Percentiles rank a stretch among this genome's conserved stretches.
Conservation (phyloP, 225 moss, liverwort and hornwort species). For the Polytrichum commune region DNA sequence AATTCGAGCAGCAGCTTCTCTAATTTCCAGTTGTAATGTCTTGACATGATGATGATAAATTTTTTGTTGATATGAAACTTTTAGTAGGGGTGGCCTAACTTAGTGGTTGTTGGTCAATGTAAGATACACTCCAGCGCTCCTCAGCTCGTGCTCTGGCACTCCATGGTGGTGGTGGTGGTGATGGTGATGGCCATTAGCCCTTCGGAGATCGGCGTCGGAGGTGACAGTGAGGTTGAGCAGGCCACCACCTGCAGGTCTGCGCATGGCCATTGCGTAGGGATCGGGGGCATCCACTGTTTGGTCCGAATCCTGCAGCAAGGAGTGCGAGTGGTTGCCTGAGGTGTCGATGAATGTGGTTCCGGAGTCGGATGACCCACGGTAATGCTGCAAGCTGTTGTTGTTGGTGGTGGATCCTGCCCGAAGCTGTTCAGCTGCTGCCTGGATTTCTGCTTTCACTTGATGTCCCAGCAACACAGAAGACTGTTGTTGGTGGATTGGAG, state of each 20-base stretch:
- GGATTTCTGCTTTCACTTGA: slow-evolving; percentile 26
- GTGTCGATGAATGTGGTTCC: slow-evolving; percentile 21
- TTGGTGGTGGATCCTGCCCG: slow-evolving; percentile 8
- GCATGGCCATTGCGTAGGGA: slow-evolving; percentile 31
- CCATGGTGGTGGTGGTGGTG: slow-evolving; percentile 5
- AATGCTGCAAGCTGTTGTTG: slow-evolving; percentile 1
- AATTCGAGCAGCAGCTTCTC: too few relatives aligned
- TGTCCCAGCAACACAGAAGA: slow-evolving; percentile 17
- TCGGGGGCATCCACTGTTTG: slow-evolving; percentile 26
- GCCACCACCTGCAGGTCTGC: slow-evolving; percentile 20
- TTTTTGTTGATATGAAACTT: too few relatives aligned
- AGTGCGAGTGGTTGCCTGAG: slow-evolving; percentile 15
- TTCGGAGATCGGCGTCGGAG: slow-evolving; percentile 28
- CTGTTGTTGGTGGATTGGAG: slow-evolving; percentile 18
- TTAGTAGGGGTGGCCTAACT: too few relatives aligned
- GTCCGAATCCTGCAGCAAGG: slow-evolving; percentile 17
- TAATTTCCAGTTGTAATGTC: too few relatives aligned
- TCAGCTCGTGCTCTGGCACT: slow-evolving; percentile 33
- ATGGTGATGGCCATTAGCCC: slow-evolving; percentile 20
- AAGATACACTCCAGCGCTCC: slow-evolving; percentile 49
- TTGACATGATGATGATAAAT: too few relatives aligned
- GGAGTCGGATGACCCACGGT: slow-evolving; percentile 16
- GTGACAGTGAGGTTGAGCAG: slow-evolving; percentile 29
- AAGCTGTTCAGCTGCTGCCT: slow-evolving; percentile 11
- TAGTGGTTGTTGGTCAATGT: slow-evolving; percentile 51